These are phyloP conservation scores for Inga leiocalycina DNA, from an alignment of 306 rosid genomes.

Conservation along the genomic window DNA sequence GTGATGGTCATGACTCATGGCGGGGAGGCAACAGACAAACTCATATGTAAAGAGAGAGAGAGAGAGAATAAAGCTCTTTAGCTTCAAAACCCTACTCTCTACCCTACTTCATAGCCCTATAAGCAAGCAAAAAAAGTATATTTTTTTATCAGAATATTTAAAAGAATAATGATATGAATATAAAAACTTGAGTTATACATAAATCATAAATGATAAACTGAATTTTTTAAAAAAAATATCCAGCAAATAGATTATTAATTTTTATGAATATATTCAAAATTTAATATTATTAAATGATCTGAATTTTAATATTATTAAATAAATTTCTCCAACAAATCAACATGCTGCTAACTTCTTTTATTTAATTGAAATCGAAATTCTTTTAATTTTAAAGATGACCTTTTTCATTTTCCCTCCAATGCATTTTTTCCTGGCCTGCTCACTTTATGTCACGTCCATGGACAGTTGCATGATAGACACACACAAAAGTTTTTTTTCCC, in stretches of 20 bases:
- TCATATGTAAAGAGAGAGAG: neutral
- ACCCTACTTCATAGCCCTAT: conserved; percentile 1
- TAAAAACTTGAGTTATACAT: neutral
- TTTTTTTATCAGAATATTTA: neutral
- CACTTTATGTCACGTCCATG: conserved; percentile 61
- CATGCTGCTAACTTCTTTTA: neutral
- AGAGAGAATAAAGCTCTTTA: conserved; percentile 14
- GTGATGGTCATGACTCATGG: neutral
- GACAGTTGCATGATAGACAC: conserved; percentile 39
- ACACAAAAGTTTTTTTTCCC: neutral
- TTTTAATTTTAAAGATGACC: neutral
- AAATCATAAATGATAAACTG: too few relatives aligned
- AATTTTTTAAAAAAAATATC: too few relatives aligned
- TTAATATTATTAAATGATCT: too few relatives aligned
- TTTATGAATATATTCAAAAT: too few relatives aligned
- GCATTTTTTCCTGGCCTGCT: conserved; percentile 17
- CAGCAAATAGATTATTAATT: too few relatives aligned
- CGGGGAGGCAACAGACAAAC: conserved; percentile 1
- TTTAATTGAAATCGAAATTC: neutral
- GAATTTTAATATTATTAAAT: too few relatives aligned
- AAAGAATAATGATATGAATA: too few relatives aligned
- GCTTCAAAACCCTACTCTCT: conserved; percentile 6
- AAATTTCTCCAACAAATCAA: neutral
- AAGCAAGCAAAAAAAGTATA: neutral
- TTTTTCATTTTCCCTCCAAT: neutral